phyloP scores from a whole-genome alignment of 2,329 filamentous ascomycete species.

The Tolypocladium tundrense region DNA sequence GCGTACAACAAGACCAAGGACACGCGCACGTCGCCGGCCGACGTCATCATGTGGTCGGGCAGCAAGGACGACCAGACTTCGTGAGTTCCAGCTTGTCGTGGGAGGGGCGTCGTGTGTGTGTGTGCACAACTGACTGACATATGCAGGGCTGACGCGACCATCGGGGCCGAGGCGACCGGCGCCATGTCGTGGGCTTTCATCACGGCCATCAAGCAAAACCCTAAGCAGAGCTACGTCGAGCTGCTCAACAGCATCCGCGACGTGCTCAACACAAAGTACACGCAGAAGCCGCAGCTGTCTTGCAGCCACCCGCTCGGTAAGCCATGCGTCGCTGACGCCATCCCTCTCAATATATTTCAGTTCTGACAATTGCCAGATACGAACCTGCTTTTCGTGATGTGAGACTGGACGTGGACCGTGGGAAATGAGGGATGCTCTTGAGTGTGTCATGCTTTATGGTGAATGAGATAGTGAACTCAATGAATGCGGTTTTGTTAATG shows the following conservation, averaged over 20 bases:
- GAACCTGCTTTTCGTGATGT: constrained; percentile 59
- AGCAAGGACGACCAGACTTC: constrained; percentile 94
- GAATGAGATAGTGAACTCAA: neutral
- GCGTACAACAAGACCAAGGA: constrained; percentile 70
- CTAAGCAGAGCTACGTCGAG: constrained; percentile 92
- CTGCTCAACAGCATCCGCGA: constrained; percentile 92
- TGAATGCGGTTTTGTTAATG: no score
- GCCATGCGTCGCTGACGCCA: constrained; percentile 18
- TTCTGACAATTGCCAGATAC: constrained; percentile 37
- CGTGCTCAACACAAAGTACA: constrained; percentile 75
- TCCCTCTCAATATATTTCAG: neutral
- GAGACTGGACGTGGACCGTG: neutral
- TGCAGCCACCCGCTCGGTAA: constrained; percentile 92
- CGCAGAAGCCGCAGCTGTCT: constrained; percentile 91
- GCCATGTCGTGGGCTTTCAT: constrained; percentile 99
- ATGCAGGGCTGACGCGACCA: constrained; percentile 74
- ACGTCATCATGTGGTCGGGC: constrained; percentile 97
- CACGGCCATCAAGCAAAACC: constrained; percentile 79
- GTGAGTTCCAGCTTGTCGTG: constrained; percentile 14
- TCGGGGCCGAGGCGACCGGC: constrained; percentile 80
- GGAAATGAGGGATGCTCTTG: neutral
- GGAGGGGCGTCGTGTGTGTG: no score
- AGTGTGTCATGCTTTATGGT: neutral
- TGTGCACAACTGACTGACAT: neutral
- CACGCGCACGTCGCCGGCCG: constrained; percentile 87